These are phyloP conservation scores for Fraxinus sp. DNA, from an alignment of 305 asterid species.

Conservation along the genomic window DNA sequence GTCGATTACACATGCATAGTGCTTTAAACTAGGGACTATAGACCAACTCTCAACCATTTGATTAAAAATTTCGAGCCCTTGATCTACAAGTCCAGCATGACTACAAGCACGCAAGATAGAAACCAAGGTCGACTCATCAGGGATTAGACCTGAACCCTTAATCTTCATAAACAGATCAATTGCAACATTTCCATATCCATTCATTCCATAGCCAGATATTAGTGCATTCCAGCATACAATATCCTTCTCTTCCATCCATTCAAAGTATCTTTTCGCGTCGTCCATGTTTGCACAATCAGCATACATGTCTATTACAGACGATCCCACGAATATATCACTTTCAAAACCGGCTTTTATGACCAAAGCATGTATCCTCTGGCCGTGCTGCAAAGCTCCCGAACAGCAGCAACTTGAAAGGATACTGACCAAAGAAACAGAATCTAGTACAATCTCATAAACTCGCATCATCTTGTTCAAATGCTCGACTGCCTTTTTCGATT, in stretches of 20 bases:
- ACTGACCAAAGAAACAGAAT: slow-evolving; percentile 40
- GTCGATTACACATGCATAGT: slow-evolving; percentile 54
- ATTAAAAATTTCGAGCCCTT: slow-evolving; percentile 50
- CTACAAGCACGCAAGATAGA: slow-evolving; percentile 52
- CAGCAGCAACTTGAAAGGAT: slow-evolving; percentile 52
- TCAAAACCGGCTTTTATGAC: slow-evolving; percentile 46
- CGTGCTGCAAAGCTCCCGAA: slow-evolving; percentile 55
- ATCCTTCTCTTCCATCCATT: slow-evolving; percentile 39
- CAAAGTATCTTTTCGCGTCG: slow-evolving; percentile 38
- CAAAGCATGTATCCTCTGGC: slow-evolving; percentile 42
- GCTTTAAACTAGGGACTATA: slow-evolving; percentile 43
- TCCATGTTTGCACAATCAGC: slow-evolving; percentile 45
- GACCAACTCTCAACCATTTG: slow-evolving; percentile 44
- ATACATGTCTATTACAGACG: slow-evolving; percentile 56
- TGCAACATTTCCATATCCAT: slow-evolving; percentile 44
- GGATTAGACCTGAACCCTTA: slow-evolving; percentile 33
- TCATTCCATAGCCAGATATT: slow-evolving; percentile 54
- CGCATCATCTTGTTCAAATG: slow-evolving; percentile 49
- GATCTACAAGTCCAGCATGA: slow-evolving; percentile 43
- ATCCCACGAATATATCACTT: slow-evolving; percentile 47
- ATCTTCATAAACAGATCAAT: slow-evolving; percentile 36
- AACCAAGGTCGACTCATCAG: slow-evolving; percentile 49
- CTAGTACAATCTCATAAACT: slow-evolving; percentile 29
- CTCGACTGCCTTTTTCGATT: slow-evolving; percentile 35
- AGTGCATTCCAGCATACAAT: slow-evolving; percentile 56